Evolutionary conservation across 139 green algal species (phyloP), one percentile per base, ranked within the genome.

Genomic region (Chlamydomonas sp.): DNA sequence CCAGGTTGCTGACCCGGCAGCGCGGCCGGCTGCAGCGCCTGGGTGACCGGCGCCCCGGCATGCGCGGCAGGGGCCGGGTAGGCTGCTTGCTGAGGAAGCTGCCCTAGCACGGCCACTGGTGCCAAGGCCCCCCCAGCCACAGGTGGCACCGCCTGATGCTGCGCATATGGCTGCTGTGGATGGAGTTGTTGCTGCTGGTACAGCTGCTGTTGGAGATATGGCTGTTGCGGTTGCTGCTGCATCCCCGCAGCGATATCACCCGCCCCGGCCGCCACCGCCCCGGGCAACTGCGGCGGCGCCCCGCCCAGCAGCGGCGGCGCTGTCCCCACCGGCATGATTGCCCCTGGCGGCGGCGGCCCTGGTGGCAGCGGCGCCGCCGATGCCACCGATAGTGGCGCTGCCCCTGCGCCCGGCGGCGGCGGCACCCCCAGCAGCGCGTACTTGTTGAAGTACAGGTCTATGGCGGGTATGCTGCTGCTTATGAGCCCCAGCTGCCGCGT

Each of bases 361-460:
- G 83, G 83, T 14, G 83, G 83, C 63, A 88, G 74, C 74, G 83
- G 83, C 74, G 83, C 20, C 6, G 5, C 12, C 15, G 83, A 9
- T 4, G 71, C 69, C 18, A 57, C 71, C 16, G 57, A 16, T 72
- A 63, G 10, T 3, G 5, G 62, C 58, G 20, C 80, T 10, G 57
- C 16, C 5, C 68, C 58, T 15, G 15, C 80, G 7, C 58, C 57
- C 3, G 58, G 61, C 3, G 72, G 72, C 72, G 82, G 61, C 20
- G 20, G 72, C 18, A 82, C 62, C 12, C 83, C 83, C 31, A 81
- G 57, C 83, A 88, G 63, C 74, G 15, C 74, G 49, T 64, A 76
- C 4, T 68, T 62, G n/a, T 88, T 77, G 62, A 88, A 88, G 83
- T 88, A 88, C 74, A 88, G 62, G 75, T 88, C 83, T 0, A 88